Base-by-base conservation (phyloP, 352 stramenopile species). In the Globisporangium iwayamae region DNA sequence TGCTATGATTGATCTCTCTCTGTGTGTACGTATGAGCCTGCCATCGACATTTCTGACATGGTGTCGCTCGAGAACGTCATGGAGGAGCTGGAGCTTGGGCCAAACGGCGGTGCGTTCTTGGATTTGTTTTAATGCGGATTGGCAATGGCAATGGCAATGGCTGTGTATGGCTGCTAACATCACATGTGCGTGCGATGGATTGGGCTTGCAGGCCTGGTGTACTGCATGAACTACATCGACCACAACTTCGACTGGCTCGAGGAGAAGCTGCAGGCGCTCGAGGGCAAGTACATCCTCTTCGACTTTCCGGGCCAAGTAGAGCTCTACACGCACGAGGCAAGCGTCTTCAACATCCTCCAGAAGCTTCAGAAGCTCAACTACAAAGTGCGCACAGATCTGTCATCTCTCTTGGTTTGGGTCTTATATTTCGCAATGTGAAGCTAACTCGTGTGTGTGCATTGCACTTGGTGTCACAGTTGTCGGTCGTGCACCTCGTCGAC, bases 271-370 rank as follows among this genome's bases (percentile, higher is more conserved):
- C 80, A 83, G n/a, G 50, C 54, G 47, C 67, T 91, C 39, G 69
- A 81, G 69, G 71, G 74, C 71, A 96, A 98, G 61, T 99, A 99
- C 81, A 72, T 99, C 10, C 78, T 99, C 16, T 96, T 99, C 45
- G 98, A 99, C 84, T 99, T 98, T 83, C 97, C 98, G 2, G 98
- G 98, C 0, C 98, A 99, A 83, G 91, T 99, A 51, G 98, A 99
- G 79, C 83, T 99, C 53, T 99, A 99, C 74, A 99, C 97, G n/a
- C 97, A 99, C 72, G 90, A 99, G 61, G 85, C 92, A n/a, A 95
- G 98, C 58, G 96, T 99, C 76, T 90, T 93, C 62, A 96, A 90
- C 65, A 93, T 99, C 60, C 83, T 99, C 25, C 88, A 98, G 66
- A 89, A 97, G 63, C 83, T 99, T 60, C 80, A 97, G 69, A 94